phyloP scores from a whole-genome alignment of 495 filamentous ascomycete genomes.

The Rhypophila decipiens region DNA sequence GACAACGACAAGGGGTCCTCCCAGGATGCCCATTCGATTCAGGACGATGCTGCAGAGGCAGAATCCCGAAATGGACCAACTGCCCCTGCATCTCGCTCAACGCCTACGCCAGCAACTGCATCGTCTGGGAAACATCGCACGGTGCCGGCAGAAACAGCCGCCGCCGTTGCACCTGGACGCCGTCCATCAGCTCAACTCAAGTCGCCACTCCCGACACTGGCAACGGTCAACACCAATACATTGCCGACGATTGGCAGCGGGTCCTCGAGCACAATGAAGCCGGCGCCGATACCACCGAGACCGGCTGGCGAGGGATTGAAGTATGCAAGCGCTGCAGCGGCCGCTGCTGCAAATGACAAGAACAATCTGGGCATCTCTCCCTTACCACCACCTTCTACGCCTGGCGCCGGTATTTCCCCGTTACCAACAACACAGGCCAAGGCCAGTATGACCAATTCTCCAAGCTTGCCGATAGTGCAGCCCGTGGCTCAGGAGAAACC shows the following conservation, averaged over 20 bases:
- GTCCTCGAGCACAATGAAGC: slow-evolving; percentile 67
- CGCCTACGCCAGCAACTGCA: slow-evolving; percentile 42
- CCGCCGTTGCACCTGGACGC: slow-evolving; percentile 47
- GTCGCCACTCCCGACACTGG: slow-evolving; percentile 82
- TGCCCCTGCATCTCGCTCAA: too few relatives aligned
- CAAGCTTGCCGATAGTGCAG: slow-evolving; percentile 32
- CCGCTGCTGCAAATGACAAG: slow-evolving; percentile 89
- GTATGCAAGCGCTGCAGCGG: slow-evolving; percentile 93
- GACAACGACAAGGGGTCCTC: slow-evolving; percentile 87
- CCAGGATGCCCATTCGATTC: slow-evolving; percentile 89
- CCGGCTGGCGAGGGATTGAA: slow-evolving; percentile 85
- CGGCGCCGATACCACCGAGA: slow-evolving; percentile 77
- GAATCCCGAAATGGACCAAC: too few relatives aligned
- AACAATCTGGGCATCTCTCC: slow-evolving; percentile 93
- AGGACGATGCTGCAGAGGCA: slow-evolving; percentile 68
- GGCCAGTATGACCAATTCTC: slow-evolving; percentile 41
- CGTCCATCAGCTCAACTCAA: slow-evolving; percentile 88
- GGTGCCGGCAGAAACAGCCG: slow-evolving; percentile 43
- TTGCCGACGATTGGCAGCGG: slow-evolving; percentile 58
- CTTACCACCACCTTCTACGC: slow-evolving; percentile 64
- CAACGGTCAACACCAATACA: slow-evolving; percentile 67
- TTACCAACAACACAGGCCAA: slow-evolving; percentile 36
- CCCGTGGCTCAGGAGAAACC: slow-evolving; percentile 33
- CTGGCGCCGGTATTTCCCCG: slow-evolving; percentile 37
- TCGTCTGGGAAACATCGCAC: slow-evolving; percentile 46